Percentiles rank a stretch among this genome's conserved stretches.
phyloP scores from a whole-genome alignment of 441 rosid genomes.

The Capsella rubella region DNA sequence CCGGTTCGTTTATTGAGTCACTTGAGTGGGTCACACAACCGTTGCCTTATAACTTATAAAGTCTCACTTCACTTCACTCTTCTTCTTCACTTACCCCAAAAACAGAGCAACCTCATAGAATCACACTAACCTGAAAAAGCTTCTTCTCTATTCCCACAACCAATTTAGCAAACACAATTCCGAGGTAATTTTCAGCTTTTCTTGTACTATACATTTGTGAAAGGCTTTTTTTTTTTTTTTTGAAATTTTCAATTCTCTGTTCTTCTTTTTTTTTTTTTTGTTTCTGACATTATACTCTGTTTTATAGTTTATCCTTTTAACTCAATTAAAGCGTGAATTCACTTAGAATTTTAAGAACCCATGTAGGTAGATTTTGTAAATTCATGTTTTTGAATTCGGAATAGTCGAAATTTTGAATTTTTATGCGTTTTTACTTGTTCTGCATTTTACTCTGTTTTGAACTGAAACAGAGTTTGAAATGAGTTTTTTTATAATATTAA shows the following conservation, averaged over 20 bases:
- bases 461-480: neutral
- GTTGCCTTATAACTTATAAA: slow-evolving; percentile 35
- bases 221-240: neutral
- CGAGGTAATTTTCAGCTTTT: neutral
- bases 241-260: neutral
- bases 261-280: neutral
- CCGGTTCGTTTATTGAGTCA: neutral
- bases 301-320: neutral
- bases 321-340: neutral
- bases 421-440: neutral
- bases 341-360: neutral
- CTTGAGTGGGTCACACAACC: slow-evolving; percentile 21
- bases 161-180: neutral
- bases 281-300: neutral
- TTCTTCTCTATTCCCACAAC: neutral
- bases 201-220: neutral
- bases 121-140: neutral
- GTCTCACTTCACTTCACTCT: slow-evolving; percentile 30
- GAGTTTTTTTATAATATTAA: neutral
- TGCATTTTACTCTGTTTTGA: slow-evolving; percentile 2
- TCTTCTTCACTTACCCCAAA: slow-evolving; percentile 7
- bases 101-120: slow-evolving; percentile 31
- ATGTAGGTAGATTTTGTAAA: no score
- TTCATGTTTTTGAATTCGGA: neutral
- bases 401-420: neutral